Conservation (phyloP, 495 filamentous ascomycete genomes). For the Parachaetomium inaequale region DNA sequence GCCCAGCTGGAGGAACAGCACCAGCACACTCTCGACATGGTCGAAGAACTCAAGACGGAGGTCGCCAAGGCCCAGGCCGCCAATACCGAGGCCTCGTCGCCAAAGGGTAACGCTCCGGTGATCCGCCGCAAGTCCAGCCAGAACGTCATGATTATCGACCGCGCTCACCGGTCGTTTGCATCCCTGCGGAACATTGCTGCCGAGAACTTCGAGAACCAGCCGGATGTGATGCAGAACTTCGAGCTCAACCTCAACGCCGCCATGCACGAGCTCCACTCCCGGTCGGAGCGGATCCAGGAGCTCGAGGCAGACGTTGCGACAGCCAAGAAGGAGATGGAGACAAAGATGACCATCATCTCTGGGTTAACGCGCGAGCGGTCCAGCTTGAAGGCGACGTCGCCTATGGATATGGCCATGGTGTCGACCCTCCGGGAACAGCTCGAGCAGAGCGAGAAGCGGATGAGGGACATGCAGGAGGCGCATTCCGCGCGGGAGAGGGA, state of each 20-base stretch:
- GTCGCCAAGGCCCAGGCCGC: slow-evolving; percentile 68
- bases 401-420: slow-evolving; percentile 92
- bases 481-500: slow-evolving; percentile 71
- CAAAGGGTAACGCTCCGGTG: slow-evolving; percentile 60
- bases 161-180: slow-evolving; percentile 87
- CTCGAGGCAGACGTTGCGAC: slow-evolving; percentile 80
- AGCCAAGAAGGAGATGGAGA: slow-evolving; percentile 93
- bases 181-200: slow-evolving; percentile 81
- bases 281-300: slow-evolving; percentile 84
- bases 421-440: slow-evolving; percentile 82
- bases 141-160: slow-evolving; percentile 82
- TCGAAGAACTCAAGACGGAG: slow-evolving; percentile 86
- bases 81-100: slow-evolving; percentile 55
- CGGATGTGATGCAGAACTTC: slow-evolving; percentile 86
- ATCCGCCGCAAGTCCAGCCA: slow-evolving; percentile 94
- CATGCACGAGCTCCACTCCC: slow-evolving; percentile 84
- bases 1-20: slow-evolving; percentile 76
- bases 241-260: slow-evolving; percentile 86
- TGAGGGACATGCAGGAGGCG: slow-evolving; percentile 66
- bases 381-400: slow-evolving; percentile 72
- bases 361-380: slow-evolving; percentile 89
- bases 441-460: slow-evolving; percentile 76
- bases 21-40: slow-evolving; percentile 71
- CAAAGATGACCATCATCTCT: slow-evolving; percentile 89
- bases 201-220: slow-evolving; percentile 77